Percentiles rank a stretch among this genome's conserved stretches.
Conservation (phyloP, 73 alveolate species). For the Symbiodinium pilosum region DNA sequence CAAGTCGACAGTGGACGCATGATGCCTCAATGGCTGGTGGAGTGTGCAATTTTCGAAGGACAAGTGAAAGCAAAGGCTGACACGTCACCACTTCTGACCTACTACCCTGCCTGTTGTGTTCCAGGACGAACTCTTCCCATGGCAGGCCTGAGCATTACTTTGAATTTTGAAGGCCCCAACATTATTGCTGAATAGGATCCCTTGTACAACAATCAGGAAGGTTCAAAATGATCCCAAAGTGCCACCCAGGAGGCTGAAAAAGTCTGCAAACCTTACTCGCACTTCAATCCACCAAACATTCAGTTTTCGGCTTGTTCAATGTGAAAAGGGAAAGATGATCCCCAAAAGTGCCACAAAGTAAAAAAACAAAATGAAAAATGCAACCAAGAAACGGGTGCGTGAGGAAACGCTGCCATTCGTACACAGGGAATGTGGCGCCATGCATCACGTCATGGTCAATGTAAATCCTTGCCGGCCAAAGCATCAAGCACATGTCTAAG, state of each 20-base stretch:
- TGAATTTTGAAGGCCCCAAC: too few relatives aligned
- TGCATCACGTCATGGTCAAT: constrained; percentile 34
- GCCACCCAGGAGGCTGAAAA: background rate
- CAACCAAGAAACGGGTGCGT: too few relatives aligned
- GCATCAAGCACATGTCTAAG: too few relatives aligned
- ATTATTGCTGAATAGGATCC: too few relatives aligned
- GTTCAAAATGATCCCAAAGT: too few relatives aligned
- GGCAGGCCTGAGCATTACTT: constrained; percentile 49
- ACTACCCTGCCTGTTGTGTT: constrained; percentile 87
- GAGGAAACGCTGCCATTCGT: constrained; percentile 62
- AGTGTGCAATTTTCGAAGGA: too few relatives aligned
- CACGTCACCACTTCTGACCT: too few relatives aligned
- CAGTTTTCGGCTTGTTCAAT: background rate
- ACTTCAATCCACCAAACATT: background rate
- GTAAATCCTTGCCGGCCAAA: too few relatives aligned
- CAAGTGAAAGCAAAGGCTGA: too few relatives aligned
- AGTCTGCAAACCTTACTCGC: background rate
- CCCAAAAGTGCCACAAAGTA: background rate
- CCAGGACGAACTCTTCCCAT: constrained; percentile 78
- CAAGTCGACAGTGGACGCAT: constrained; percentile 70
- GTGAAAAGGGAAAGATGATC: background rate
- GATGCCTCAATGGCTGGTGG: too few relatives aligned
- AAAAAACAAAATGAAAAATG: background rate
- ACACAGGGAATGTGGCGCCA: constrained; percentile 66
- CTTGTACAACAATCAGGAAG: too few relatives aligned